Conservation (phyloP, 345 rosid genomes). For the Camelina neglecta region DNA sequence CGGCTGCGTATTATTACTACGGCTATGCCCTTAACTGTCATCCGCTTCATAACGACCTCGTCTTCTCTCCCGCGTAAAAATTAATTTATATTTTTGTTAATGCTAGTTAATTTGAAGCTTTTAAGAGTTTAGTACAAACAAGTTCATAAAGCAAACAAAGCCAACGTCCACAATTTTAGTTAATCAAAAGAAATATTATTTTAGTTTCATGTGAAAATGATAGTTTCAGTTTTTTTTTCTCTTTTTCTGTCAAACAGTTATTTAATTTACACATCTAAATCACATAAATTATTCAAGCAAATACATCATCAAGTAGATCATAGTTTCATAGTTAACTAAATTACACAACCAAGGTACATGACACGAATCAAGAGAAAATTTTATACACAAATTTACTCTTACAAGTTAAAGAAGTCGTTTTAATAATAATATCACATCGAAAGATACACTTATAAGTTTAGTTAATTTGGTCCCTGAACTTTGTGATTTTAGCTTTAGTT, state of each 20-base stretch:
- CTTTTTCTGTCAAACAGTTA: background rate
- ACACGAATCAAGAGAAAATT: background rate
- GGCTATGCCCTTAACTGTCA: conserved; percentile 1
- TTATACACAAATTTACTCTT: background rate
- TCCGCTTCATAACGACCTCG: conserved; percentile 17
- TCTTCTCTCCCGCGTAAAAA: conserved; percentile 15
- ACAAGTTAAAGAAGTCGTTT: background rate
- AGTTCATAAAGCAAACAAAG: background rate
- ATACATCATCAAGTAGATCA: conserved; percentile 18
- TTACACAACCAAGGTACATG: background rate
- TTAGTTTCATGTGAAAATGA: conserved; percentile 13
- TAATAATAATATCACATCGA: background rate
- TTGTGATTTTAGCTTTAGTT: background rate
- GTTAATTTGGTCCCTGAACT: background rate
- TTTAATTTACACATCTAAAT: background rate
- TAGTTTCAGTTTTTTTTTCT: background rate
- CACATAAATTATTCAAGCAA: background rate
- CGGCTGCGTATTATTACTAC: background rate
- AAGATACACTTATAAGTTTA: background rate
- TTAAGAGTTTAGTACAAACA: background rate
- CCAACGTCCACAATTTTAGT: background rate
- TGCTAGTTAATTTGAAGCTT: background rate
- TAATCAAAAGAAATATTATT: background rate
- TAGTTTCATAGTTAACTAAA: conserved; percentile 2
- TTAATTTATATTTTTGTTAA: too few species aligned